Conservation (phyloP, 2,329 filamentous ascomycete genomes). For the Phialophora macrospora region DNA sequence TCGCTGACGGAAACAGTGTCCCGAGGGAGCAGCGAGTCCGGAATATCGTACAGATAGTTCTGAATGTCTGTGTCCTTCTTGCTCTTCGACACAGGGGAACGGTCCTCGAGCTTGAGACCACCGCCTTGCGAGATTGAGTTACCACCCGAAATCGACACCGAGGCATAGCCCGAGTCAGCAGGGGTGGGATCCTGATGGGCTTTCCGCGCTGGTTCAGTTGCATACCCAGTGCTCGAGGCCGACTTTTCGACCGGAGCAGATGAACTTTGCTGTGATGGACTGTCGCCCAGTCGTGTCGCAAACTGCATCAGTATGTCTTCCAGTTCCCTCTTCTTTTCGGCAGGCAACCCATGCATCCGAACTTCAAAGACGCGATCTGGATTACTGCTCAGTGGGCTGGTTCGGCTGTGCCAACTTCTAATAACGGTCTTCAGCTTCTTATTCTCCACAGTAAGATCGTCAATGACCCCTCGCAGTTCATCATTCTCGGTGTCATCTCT, state of each 20-base stretch:
- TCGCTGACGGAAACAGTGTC: constrained; percentile 66
- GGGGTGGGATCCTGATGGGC: constrained; percentile 4
- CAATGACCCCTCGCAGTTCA: constrained; percentile 81
- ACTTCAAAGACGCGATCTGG: constrained; percentile 84
- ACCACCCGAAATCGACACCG: constrained; percentile 47
- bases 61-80: constrained; percentile 65
- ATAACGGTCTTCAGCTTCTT: constrained; percentile 75
- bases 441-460: constrained; percentile 84
- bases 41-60: constrained; percentile 73
- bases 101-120: constrained; percentile 6
- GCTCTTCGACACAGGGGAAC: constrained; percentile 27
- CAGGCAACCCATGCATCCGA: constrained; percentile 73
- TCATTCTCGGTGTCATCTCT: constrained; percentile 65
- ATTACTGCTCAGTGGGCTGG: constrained; percentile 58
- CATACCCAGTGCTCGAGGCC: constrained; percentile 10
- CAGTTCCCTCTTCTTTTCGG: constrained; percentile 74
- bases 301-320: constrained; percentile 72
- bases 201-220: neutral
- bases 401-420: constrained; percentile 67
- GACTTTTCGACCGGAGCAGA: constrained; percentile 25
- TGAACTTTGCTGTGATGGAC: constrained; percentile 24
- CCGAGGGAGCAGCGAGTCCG: constrained; percentile 68
- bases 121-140: constrained; percentile 23
- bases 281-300: constrained; percentile 47
- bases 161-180: constrained; percentile 43